Evolutionary conservation across 495 filamentous ascomycete species (phyloP).

Genomic region (Trichoderma asperelloides): DNA sequence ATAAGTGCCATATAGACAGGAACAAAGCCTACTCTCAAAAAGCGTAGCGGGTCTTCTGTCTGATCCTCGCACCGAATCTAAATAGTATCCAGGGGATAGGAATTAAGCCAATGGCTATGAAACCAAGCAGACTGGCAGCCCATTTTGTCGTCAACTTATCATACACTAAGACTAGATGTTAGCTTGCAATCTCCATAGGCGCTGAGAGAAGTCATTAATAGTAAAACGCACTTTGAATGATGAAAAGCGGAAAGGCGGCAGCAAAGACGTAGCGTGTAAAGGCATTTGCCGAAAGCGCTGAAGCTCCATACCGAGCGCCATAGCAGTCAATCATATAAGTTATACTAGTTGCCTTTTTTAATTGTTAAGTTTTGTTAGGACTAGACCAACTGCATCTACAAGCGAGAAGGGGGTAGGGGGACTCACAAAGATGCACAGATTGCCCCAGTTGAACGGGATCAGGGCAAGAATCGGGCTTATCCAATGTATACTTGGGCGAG

Average conservation of each 20-base stretch:
- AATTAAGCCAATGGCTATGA: constrained; percentile 23
- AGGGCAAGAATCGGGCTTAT: neutral
- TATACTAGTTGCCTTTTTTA: neutral
- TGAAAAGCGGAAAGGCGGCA: neutral
- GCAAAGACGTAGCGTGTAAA: constrained; percentile 6
- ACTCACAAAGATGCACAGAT: constrained; percentile 1
- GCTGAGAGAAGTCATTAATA: too few species aligned
- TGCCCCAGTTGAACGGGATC: constrained; percentile 2
- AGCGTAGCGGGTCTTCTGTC: neutral
- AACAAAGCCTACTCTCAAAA: neutral
- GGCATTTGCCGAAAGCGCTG: neutral
- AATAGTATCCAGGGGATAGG: constrained; percentile 11
- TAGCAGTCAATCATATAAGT: neutral
- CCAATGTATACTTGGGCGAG: constrained; percentile 22
- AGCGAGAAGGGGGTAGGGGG: neutral
- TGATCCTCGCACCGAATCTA: neutral
- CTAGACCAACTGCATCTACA: neutral
- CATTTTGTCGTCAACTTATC: constrained; percentile 17
- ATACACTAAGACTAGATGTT: neutral
- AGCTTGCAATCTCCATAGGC: neutral
- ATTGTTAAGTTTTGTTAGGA: neutral
- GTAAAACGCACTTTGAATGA: neutral
- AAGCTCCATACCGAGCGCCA: neutral
- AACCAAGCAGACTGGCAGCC: constrained; percentile 38
- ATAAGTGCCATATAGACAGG: too few species aligned